Base-by-base conservation (phyloP, 2,329 filamentous ascomycete species). In the Trichophyton mentagrophytes region DNA sequence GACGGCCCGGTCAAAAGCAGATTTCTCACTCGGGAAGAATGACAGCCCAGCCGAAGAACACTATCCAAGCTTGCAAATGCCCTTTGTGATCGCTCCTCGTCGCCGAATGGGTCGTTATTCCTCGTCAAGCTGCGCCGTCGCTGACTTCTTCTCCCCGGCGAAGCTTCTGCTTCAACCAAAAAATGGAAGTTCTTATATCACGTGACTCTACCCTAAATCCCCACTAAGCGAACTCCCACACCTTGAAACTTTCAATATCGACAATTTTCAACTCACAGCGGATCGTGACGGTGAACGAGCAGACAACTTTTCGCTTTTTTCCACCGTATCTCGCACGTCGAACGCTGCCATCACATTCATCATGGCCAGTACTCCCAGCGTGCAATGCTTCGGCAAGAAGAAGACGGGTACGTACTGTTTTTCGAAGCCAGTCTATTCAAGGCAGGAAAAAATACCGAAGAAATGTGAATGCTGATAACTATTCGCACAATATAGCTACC, bases 331-430 rank as follows among this genome's bases (percentile, higher is more conserved):
- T 65, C 69, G 70, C 71, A 71, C 70, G 69, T 71, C 71, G 69
- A 27, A 72, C 69, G 70, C 44, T 58, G 59, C 59, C 58, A 57
- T 57, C 38, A 33, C 42, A 44, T 38, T 66, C 81, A 88, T 75
- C 79, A 89, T 90, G 85, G 86, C 88, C 79, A 81, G 85, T 73
- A 81, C 83, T 72, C 86, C 88, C 81, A 88, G 85, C 79, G 88
- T 90, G 74, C 90, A 96, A 85, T 96, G 90, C 88, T 96, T 97
- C 88, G 91, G 91, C 87, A 96, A 96, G 87, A 91, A 91, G 85
- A 90, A 89, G 85, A 90, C 85, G 76, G 78, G 78, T 80, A 73
- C 67, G 75, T 68, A 57, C 27, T 44, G 17, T 46, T n/a, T 15
- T 25, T 49, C 22, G 57, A 42, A 25, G 57, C 25, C 44, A 38